Conservation (phyloP, 495 filamentous ascomycete genomes). For the Neurospora terricola region DNA sequence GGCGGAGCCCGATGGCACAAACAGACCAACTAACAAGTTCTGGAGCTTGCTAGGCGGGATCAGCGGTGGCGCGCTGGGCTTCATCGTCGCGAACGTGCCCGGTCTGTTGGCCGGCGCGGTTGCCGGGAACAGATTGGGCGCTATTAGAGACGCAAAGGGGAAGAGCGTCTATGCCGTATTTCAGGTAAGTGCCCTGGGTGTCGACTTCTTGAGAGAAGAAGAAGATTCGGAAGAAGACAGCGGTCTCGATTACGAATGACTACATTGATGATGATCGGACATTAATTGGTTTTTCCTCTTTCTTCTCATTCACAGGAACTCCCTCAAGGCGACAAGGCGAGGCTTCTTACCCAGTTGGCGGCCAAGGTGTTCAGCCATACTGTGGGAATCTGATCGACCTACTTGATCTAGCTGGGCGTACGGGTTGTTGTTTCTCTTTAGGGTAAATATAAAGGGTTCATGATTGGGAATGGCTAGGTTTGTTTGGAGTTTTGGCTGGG, state of each 20-base stretch:
- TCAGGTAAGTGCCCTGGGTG: constrained; percentile 28
- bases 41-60: constrained; percentile 80
- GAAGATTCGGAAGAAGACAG: background rate
- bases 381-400: constrained; percentile 26
- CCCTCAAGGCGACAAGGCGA: constrained; percentile 67
- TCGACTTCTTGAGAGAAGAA: background rate
- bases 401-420: background rate
- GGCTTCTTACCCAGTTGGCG: constrained; percentile 64
- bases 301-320: constrained; percentile 41
- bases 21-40: constrained; percentile 58
- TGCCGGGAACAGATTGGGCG: constrained; percentile 82
- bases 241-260: background rate
- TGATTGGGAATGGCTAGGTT: background rate
- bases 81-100: constrained; percentile 87
- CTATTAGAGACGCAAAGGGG: constrained; percentile 77
- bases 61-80: constrained; percentile 84
- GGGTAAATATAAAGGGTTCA: background rate
- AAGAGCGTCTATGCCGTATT: constrained; percentile 96
- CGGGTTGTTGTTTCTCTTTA: background rate
- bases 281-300: background rate
- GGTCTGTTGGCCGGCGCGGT: constrained; percentile 85
- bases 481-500: background rate
- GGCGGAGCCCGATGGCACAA: constrained; percentile 43
- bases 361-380: constrained; percentile 59
- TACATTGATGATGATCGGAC: background rate